phyloP scores from a whole-genome alignment of 371 early-diverging fungal genomes.

The Chytridium lagenaria region DNA sequence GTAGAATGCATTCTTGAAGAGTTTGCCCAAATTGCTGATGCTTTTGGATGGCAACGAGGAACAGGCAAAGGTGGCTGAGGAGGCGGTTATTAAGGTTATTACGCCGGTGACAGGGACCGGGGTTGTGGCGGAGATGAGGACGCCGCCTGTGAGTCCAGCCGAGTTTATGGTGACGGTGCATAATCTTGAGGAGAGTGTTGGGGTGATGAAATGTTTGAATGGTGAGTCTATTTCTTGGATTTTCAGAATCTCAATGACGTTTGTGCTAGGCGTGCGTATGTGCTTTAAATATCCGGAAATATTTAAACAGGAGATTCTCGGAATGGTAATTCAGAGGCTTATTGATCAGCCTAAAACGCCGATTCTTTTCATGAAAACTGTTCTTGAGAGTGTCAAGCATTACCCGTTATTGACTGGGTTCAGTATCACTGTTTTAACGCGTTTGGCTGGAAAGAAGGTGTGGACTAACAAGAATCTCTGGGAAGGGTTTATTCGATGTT shows the following conservation, averaged over 20 bases:
- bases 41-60: slow-evolving; percentile 19
- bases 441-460: slow-evolving; percentile 67
- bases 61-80: neutral
- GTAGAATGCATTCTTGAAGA: slow-evolving; percentile 30
- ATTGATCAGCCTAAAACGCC: slow-evolving; percentile 71
- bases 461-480: slow-evolving; percentile 75
- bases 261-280: slow-evolving; percentile 60
- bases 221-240: slow-evolving; percentile 44
- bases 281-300: slow-evolving; percentile 71
- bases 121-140: slow-evolving; percentile 23
- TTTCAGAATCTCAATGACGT: too few relatives aligned
- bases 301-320: slow-evolving; percentile 72
- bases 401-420: slow-evolving; percentile 66
- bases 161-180: slow-evolving; percentile 69
- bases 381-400: slow-evolving; percentile 71
- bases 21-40: slow-evolving; percentile 28
- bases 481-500: slow-evolving; percentile 81
- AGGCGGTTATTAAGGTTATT: neutral
- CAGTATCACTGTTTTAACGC: slow-evolving; percentile 64
- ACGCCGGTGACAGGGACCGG: slow-evolving; percentile 43
- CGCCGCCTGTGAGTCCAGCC: slow-evolving; percentile 45
- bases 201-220: slow-evolving; percentile 53
- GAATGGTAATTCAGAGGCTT: slow-evolving; percentile 67
- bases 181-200: slow-evolving; percentile 62
- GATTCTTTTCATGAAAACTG: slow-evolving; percentile 76